Percentiles rank a stretch among this genome's conserved stretches.
Conservation (phyloP, 1,284 basidiomycete genomes). For the Meripilus lineatus region DNA sequence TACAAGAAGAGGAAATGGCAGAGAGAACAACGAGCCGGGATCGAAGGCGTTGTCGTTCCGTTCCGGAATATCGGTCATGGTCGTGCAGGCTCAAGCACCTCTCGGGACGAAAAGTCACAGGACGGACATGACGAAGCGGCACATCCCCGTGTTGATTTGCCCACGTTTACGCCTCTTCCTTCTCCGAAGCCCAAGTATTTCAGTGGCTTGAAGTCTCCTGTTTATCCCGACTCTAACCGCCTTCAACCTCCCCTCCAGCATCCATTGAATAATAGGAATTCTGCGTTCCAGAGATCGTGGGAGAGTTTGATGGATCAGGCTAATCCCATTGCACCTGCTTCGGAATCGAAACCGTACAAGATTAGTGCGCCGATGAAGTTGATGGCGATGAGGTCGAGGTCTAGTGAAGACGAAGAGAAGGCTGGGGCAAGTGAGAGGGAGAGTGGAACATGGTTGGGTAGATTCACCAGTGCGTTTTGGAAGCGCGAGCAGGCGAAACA, state of each 20-base stretch:
- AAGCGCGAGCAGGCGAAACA: constrained; percentile 13
- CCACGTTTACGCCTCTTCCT: constrained; percentile 48
- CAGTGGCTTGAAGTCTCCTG: constrained; percentile 33
- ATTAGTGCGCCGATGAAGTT: constrained; percentile 38
- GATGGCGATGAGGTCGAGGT: constrained; percentile 35
- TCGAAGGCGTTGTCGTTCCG: constrained; percentile 40
- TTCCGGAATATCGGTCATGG: constrained; percentile 24
- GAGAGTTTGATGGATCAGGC: constrained; percentile 43
- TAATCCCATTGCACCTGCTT: constrained; percentile 10
- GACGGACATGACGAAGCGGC: constrained; percentile 13
- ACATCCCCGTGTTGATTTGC: constrained; percentile 22
- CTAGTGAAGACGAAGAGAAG: constrained; percentile 25
- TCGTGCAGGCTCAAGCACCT: neutral
- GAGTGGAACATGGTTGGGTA: constrained; percentile 15
- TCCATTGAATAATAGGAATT: constrained; percentile 27
- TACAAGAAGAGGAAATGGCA: constrained; percentile 46
- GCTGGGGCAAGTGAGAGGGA: constrained; percentile 16
- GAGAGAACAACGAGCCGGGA: constrained; percentile 44
- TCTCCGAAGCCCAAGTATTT: constrained; percentile 37
- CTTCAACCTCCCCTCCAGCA: constrained; percentile 16
- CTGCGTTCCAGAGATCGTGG: constrained; percentile 41
- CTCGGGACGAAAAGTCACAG: constrained; percentile 24
- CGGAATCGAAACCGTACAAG: constrained; percentile 16
- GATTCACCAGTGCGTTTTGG: constrained; percentile 25
- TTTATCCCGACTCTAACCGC: constrained; percentile 23